Percentiles rank a stretch among this genome's conserved stretches.
Evolutionary conservation across 441 rosid genomes (phyloP).

Genomic region (Capsella rubella): DNA sequence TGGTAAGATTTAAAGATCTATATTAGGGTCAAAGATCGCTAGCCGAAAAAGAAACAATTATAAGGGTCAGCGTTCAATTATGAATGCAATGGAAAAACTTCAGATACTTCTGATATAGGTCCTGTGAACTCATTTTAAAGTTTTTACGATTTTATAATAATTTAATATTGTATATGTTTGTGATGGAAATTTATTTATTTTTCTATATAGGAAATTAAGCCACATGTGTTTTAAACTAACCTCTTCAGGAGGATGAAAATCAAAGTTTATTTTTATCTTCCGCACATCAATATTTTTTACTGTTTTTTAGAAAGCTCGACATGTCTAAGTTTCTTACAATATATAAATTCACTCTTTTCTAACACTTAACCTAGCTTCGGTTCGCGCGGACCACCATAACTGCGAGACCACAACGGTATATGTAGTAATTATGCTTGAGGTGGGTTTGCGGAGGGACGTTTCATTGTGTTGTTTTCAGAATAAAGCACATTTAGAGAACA

Average conservation of each 20-base stretch:
- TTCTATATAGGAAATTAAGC: slow-evolving; percentile 10
- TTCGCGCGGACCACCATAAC: not conserved
- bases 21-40: slow-evolving; percentile 13
- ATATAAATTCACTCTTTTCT: not conserved
- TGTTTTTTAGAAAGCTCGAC: not conserved
- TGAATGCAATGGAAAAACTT: not conserved
- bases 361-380: not conserved
- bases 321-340: not conserved
- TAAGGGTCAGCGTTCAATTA: slow-evolving; percentile 22
- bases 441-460: not conserved
- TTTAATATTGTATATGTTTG: not conserved
- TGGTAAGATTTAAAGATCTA: not conserved
- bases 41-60: not conserved
- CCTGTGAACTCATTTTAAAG: slow-evolving; percentile 1
- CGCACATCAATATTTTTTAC: not conserved
- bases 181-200: not conserved
- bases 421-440: not conserved
- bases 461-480: slow-evolving; percentile 22
- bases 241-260: too few species aligned
- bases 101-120: not conserved
- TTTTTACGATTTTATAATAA: not conserved
- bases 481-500: slow-evolving; percentile 8
- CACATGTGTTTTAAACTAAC: not conserved
- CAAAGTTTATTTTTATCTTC: too few species aligned
- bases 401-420: not conserved